These are phyloP conservation scores for Lobosporangium transversale DNA, from an alignment of 192 early-diverging fungal species.

Conservation along the genomic window DNA sequence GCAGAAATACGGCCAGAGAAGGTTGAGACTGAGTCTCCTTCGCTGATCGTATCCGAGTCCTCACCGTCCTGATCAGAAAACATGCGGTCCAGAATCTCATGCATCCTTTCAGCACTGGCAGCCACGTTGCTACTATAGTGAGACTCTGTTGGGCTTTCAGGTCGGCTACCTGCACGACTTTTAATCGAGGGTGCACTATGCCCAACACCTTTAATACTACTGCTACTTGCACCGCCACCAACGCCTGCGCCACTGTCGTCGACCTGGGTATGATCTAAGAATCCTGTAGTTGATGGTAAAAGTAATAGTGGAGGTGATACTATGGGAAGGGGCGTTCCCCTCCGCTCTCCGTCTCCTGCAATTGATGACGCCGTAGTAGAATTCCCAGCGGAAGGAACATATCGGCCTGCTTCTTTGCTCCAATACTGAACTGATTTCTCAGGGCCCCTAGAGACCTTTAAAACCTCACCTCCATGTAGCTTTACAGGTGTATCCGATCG, in stretches of 20 bases:
- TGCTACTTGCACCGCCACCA: background rate
- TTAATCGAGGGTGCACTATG: constrained; percentile 10
- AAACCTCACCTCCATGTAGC: constrained; percentile 31
- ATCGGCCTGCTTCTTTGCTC: constrained; percentile 44
- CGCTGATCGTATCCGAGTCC: constrained; percentile 31
- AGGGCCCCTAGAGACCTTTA: constrained; percentile 49
- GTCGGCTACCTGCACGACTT: constrained; percentile 30
- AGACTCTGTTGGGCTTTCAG: constrained; percentile 41
- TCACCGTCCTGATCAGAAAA: constrained; percentile 46
- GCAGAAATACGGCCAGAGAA: constrained; percentile 46
- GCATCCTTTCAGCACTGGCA: constrained; percentile 43
- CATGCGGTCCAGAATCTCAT: constrained; percentile 52
- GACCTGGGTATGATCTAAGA: constrained; percentile 19
- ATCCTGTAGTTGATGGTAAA: constrained; percentile 9
- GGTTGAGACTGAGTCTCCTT: constrained; percentile 30
- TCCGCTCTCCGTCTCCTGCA: background rate
- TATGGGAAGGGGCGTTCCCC: background rate
- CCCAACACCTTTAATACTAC: no score
- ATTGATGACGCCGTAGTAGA: background rate
- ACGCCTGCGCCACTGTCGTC: constrained; percentile 2
- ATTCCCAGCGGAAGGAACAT: constrained; percentile 8
- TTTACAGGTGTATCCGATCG: constrained; percentile 22
- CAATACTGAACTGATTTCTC: constrained; percentile 52
- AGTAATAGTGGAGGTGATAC: constrained; percentile 20
- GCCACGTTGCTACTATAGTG: constrained; percentile 36